Evolutionary conservation across 2,329 filamentous ascomycete species (phyloP), one percentile per base, ranked within the genome.

Genomic region (Hirsutella minnesotensis): DNA sequence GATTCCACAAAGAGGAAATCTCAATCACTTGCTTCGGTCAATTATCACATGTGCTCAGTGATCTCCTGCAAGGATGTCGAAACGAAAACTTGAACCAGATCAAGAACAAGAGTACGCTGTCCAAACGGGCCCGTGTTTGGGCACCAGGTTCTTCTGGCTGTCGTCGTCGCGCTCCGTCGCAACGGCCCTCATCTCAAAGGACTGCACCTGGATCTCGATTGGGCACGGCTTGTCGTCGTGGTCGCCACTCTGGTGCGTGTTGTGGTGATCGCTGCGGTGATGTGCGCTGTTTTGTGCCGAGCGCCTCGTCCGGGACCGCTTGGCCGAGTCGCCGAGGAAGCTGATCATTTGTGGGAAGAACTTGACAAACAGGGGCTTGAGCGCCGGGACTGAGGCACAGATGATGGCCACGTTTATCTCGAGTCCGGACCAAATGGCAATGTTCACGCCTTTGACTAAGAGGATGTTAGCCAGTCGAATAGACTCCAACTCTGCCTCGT

Each of bases 351-450:
- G 38, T 10, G 55, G 54, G 39, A 55, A 51, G 39, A 49, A 38
- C 22, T 53, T 54, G 22, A 52, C 49, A 18, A 58, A 52, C 12
- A 56, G 50, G 1, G 61, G 58, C 35, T 62, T 61, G 3, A 64
- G 46, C 1, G 58, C 54, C 0, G 60, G 4, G 40, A 40, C 13
- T 47, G 47, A 47, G 46, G n/a, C n/a, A n/a, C n/a, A n/a, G n/a
- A n/a, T n/a, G n/a, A n/a, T n/a, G n/a, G n/a, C n/a, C n/a, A n/a
- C n/a, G n/a, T n/a, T n/a, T n/a, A n/a, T n/a, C n/a, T n/a, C n/a
- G n/a, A n/a, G n/a, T n/a, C n/a, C n/a, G n/a, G n/a, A n/a, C n/a
- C n/a, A n/a, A n/a, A n/a, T n/a, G n/a, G n/a, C n/a, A n/a, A n/a
- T n/a, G n/a, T n/a, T n/a, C n/a, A n/a, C n/a, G n/a, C n/a, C n/a